Evolutionary conservation across 257 asterid genomes (phyloP).

Genomic region (Solanum ossicruentum): DNA sequence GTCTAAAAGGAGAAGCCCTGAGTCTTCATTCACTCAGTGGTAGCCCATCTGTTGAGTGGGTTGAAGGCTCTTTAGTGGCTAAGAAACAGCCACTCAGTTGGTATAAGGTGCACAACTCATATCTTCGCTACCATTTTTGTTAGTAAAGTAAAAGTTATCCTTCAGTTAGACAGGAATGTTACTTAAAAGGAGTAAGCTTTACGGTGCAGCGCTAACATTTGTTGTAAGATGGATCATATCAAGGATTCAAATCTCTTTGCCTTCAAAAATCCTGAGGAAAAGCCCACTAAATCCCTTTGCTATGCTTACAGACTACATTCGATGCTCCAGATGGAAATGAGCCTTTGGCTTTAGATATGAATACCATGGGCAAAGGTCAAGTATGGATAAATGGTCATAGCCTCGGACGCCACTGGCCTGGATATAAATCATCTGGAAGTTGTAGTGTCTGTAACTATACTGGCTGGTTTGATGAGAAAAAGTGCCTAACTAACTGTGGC

Average conservation of each 20-base stretch:
- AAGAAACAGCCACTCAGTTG: constrained; percentile 81
- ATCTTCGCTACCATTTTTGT: background rate
- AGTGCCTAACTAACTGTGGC: constrained; percentile 66
- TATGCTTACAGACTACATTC: constrained; percentile 52
- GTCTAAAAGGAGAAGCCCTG: constrained; percentile 82
- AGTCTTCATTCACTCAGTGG: constrained; percentile 90
- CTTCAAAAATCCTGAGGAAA: background rate
- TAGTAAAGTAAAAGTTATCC: background rate
- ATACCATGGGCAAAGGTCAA: constrained; percentile 89
- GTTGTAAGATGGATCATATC: background rate
- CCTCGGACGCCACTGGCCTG: constrained; percentile 85
- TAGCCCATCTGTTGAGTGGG: constrained; percentile 84
- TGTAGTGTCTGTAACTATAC: constrained; percentile 66
- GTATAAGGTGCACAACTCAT: constrained; percentile 55
- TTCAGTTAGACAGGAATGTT: background rate
- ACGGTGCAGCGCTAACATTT: background rate
- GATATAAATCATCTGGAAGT: constrained; percentile 56
- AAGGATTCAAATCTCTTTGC: background rate
- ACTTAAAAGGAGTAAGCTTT: background rate
- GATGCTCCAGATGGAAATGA: constrained; percentile 66
- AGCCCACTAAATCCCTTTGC: background rate
- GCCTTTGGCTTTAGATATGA: constrained; percentile 89
- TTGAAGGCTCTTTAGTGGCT: constrained; percentile 47
- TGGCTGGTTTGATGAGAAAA: constrained; percentile 60
- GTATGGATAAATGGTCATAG: constrained; percentile 88